Percentiles rank a stretch among this genome's conserved stretches.
phyloP scores from a whole-genome alignment of 176 grass and related monocot genomes.

The Lolium perenne region DNA sequence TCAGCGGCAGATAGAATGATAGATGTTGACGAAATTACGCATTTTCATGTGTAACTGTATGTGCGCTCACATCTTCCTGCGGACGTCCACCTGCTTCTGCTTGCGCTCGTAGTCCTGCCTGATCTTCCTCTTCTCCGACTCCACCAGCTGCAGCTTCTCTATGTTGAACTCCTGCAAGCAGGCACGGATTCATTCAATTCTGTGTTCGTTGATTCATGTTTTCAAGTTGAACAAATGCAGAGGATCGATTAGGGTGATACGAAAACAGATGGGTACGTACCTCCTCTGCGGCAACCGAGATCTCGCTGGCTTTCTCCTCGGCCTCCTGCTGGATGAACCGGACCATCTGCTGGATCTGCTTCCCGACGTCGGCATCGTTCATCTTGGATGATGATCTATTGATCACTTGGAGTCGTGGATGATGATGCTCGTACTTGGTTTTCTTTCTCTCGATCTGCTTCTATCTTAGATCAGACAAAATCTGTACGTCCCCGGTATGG shows the following conservation, averaged over 20 bases:
- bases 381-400: slow-evolving; percentile 50
- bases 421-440: not conserved
- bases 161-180: slow-evolving; percentile 76
- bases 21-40: too few relatives aligned
- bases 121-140: slow-evolving; percentile 70
- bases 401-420: not conserved
- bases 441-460: not conserved
- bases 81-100: slow-evolving; percentile 76
- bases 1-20: too few relatives aligned
- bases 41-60: too few relatives aligned
- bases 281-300: slow-evolving; percentile 77
- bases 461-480: not conserved
- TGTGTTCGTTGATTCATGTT: not conserved
- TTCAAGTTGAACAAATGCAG: not conserved
- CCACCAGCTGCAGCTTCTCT: slow-evolving; percentile 85
- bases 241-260: not conserved
- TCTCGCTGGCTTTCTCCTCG: slow-evolving; percentile 88
- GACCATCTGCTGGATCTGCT: slow-evolving; percentile 90
- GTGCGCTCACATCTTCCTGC: slow-evolving; percentile 73
- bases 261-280: slow-evolving; percentile 4
- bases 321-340: slow-evolving; percentile 90
- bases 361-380: slow-evolving; percentile 80
- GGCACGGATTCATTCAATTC: not conserved
- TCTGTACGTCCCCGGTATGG: not conserved
- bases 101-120: slow-evolving; percentile 80